Percentiles rank a stretch among this genome's conserved stretches.
Conservation (phyloP, 257 asterid species). For the Fraxinus quadrangulata region DNA sequence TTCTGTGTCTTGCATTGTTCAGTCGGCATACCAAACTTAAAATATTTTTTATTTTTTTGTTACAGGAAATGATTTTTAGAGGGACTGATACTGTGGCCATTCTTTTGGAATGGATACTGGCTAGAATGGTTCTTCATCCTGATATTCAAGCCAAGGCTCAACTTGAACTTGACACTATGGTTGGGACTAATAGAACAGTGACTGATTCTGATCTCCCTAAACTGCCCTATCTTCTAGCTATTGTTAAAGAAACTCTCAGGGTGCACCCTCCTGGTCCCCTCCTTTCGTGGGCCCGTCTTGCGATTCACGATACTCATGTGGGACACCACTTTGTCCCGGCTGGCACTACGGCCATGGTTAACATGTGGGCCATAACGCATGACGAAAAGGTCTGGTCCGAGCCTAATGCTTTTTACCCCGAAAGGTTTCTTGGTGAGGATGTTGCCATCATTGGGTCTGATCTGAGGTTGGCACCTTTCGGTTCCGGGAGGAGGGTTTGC, state of each 20-base stretch:
- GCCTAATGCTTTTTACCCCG: constrained; percentile 52
- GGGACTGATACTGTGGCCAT: constrained; percentile 85
- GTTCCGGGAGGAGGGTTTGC: constrained; percentile 76
- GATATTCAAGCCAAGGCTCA: constrained; percentile 70
- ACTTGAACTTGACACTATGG: constrained; percentile 47
- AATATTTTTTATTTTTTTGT: not conserved
- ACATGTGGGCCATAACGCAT: constrained; percentile 89
- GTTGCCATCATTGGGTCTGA: constrained; percentile 68
- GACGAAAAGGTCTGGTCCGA: constrained; percentile 57
- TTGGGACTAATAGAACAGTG: constrained; percentile 34
- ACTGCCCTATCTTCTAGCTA: constrained; percentile 61
- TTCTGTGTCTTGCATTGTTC: not conserved
- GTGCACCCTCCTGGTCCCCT: constrained; percentile 88
- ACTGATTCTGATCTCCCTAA: constrained; percentile 56
- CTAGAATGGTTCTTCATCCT: constrained; percentile 83
- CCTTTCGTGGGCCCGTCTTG: constrained; percentile 84
- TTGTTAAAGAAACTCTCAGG: constrained; percentile 74
- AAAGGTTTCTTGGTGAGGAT: constrained; percentile 62
- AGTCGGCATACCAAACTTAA: not conserved
- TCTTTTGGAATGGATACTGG: constrained; percentile 84
- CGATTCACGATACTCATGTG: constrained; percentile 58
- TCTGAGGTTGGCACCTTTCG: constrained; percentile 68
- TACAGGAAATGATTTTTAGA: constrained; percentile 83
- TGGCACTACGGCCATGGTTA: constrained; percentile 85
- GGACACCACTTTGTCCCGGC: constrained; percentile 64